Evolutionary conservation across 1,139 yeast genomes (phyloP), one percentile per base, ranked within the genome.

Genomic region (Candida buenavistaensis): DNA sequence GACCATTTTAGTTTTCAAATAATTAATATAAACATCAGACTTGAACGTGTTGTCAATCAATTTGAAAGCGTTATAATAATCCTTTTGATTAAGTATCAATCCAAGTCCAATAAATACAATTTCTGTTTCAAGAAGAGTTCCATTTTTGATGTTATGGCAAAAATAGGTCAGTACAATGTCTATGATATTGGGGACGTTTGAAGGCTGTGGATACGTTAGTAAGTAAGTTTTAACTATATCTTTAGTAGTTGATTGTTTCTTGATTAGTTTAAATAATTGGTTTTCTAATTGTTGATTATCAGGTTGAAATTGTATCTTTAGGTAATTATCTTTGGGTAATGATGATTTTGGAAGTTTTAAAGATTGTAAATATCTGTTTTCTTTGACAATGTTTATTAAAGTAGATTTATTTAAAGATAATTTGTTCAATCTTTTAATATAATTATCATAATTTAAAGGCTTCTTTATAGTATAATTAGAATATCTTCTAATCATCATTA

Each of bases 41-140:
- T 44, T 39, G 7, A 50, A 37, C 0, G 66, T 62, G 11, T 28
- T 24, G 28, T 67, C 69, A 3, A 68, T 40, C 14, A 68, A 43
- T 31, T 53, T 52, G 41, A 67, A 59, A 24, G 64, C 50, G 29
- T 56, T 58, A 29, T 50, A 46, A 45, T 67, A 68, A 43, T 68
- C 73, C 30, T 59, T 59, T n/a, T 50, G 43, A 3, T 44, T 45
- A 4, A 68, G 47, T 6, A 68, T 45, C 7, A 45, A 29, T 16
- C 49, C 48, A 20, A 64, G 40, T 17, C 43, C 41, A 3, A 38
- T 32, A 2, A 20, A 21, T 2, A 40, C 23, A 14, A 19, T 26
- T 23, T 36, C 40, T 6, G 20, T n/a, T 10, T 14, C 12, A 2
- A 29, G 28, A n/a, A n/a, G n/a, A n/a, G n/a, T n/a, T n/a, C n/a